These are phyloP conservation scores for Tetradesmus obliquus DNA, from an alignment of 139 green algal genomes.

Conservation along the genomic window DNA sequence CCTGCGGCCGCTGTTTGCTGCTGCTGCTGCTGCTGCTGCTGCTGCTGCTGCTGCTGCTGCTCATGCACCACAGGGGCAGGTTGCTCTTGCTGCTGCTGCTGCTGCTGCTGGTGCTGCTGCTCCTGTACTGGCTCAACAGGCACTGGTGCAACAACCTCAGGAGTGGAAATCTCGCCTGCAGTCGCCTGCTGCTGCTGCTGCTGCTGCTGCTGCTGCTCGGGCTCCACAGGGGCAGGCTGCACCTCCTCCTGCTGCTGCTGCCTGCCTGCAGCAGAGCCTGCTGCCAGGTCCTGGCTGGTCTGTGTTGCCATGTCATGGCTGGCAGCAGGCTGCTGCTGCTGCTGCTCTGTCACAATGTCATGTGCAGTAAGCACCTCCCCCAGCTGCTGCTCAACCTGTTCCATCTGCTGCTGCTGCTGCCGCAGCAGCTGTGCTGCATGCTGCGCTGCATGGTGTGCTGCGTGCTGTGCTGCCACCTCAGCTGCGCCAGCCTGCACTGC, in stretches of 20 bases:
- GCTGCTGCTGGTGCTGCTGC: neutral
- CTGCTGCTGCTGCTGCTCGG: neutral
- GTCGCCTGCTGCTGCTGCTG: neutral
- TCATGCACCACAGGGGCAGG: too few species aligned
- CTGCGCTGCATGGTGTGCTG: neutral
- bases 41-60: neutral
- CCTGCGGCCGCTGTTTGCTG: neutral
- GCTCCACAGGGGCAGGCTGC: neutral
- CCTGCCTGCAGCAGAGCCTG: neutral
- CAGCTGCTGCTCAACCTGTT: slow-evolving; percentile 7
- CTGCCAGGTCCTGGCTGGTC: neutral
- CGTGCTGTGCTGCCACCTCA: neutral
- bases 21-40: neutral
- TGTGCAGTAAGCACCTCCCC: neutral
- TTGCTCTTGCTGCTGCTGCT: neutral
- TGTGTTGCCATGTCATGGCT: neutral
- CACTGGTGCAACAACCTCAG: neutral
- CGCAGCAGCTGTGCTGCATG: neutral
- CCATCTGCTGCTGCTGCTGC: neutral
- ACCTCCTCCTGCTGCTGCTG: slow-evolving; percentile 26
- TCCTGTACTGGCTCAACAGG: neutral
- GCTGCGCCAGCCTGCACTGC: neutral
- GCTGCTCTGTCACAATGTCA: neutral
- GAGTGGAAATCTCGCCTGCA: neutral
- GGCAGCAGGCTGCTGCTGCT: neutral